These are phyloP conservation scores for Cornus suecica DNA, from an alignment of 148 eudicot genomes.

Conservation along the genomic window DNA sequence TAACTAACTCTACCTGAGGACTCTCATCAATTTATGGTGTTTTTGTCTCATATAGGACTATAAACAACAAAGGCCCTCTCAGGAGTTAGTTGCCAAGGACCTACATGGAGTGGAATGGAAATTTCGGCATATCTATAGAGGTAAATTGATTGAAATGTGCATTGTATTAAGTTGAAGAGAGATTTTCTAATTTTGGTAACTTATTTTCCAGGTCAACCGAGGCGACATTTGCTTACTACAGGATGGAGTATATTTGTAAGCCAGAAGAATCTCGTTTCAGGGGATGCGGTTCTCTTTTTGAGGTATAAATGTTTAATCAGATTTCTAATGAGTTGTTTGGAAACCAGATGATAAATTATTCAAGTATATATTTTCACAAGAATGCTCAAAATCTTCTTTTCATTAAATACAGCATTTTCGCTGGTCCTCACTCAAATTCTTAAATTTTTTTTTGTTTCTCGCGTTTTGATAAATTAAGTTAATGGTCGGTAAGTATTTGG, in stretches of 20 bases:
- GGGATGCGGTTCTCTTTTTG: slow-evolving; percentile 92
- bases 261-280: slow-evolving; percentile 80
- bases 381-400: neutral
- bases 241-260: slow-evolving; percentile 92
- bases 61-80: slow-evolving; percentile 81
- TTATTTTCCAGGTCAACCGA: slow-evolving; percentile 74
- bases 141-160: slow-evolving; percentile 34
- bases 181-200: neutral
- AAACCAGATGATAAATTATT: neutral
- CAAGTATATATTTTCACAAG: neutral
- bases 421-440: no score
- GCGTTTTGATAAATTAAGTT: neutral
- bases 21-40: neutral
- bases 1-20: neutral
- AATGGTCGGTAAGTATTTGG: neutral
- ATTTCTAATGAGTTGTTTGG: neutral
- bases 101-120: slow-evolving; percentile 92
- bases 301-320: slow-evolving; percentile 41
- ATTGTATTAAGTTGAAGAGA: neutral
- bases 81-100: slow-evolving; percentile 87
- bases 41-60: slow-evolving; percentile 51
- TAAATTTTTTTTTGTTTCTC: neutral
- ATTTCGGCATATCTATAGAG: slow-evolving; percentile 91
- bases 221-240: slow-evolving; percentile 89
- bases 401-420: no score